Evolutionary conservation across 148 eudicot genomes (phyloP), one percentile per base, ranked within the genome.

Genomic region (Cornus kousa): DNA sequence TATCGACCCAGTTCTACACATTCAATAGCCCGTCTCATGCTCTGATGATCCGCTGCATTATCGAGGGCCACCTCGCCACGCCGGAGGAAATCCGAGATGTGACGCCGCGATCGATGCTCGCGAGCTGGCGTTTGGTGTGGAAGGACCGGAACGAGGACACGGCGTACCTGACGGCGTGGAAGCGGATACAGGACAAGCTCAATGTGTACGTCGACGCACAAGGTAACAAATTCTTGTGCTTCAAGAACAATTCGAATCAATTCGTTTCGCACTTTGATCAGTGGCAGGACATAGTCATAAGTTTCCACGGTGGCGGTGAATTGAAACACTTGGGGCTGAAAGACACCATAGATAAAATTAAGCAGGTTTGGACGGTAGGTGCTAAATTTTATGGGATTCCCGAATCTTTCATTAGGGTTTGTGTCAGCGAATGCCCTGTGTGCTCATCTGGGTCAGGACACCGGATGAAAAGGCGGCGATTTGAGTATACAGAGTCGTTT

Each of bases 341-440:
- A 50, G 99, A 96, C 69, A 96, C 99, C 10, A 79, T 93, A 57
- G 99, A 95, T 70, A 90, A 88, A 70, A 90, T 96, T 82, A 93
- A 93, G 86, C 93, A 92, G 59, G 70, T 86, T 20, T 96, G 99
- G 99, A 93, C 98, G n/a, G 99, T 96, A 55, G 99, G 99, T 4
- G 98, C 98, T 5, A 95, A 95, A 78, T 92, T 93, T 81, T 95
- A 95, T 74, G 99, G 98, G 2, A 95, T 95, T 37, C 99, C 99
- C n/a, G 99, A 95, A 81, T 89, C 95, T 50, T 93, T 88, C 79
- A 92, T 95, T 76, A 77, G 94, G 91, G 91, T 87, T 81, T 95
- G 95, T 79, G 86, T 95, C 3, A 68, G 85, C 0, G 87, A 88
- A 16, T 95, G 97, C 70, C 84, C 87, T 0, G 80, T 95, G 14